These are phyloP conservation scores for Alternaria brassicicola DNA, from an alignment of 2,329 filamentous ascomycete species.

Conservation along the genomic window DNA sequence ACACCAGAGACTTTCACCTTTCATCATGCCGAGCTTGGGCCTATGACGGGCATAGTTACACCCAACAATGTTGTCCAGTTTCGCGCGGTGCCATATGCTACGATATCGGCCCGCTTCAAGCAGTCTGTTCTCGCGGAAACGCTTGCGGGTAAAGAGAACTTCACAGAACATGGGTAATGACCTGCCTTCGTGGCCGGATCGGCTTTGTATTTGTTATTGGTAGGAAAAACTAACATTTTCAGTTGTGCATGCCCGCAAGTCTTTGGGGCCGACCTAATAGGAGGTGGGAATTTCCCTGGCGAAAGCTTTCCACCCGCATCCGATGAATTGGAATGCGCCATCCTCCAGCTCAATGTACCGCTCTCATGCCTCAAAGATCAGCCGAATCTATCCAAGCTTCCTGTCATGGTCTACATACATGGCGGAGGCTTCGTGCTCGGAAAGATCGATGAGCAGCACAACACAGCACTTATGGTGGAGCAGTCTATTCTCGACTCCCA, in stretches of 20 bases:
- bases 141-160: slow-evolving; percentile 12
- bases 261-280: slow-evolving; percentile 2
- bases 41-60: slow-evolving; percentile 23
- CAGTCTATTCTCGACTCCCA: slow-evolving; percentile 28
- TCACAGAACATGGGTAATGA: slow-evolving; percentile 27
- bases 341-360: slow-evolving; percentile 34
- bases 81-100: slow-evolving; percentile 30
- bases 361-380: slow-evolving; percentile 13
- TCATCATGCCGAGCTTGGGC: slow-evolving; percentile 24
- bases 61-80: slow-evolving; percentile 36
- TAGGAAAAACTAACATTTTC: background rate
- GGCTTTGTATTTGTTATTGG: background rate
- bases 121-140: slow-evolving; percentile 18
- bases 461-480: slow-evolving; percentile 28
- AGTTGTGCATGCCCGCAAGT: slow-evolving; percentile 31
- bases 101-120: slow-evolving; percentile 30
- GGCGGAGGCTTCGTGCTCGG: slow-evolving; percentile 57
- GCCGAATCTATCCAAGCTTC: slow-evolving; percentile 39
- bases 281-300: slow-evolving; percentile 22
- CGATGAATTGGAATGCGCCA: slow-evolving; percentile 26
- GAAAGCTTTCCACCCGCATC: slow-evolving; percentile 6
- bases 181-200: background rate
- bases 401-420: slow-evolving; percentile 60
- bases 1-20: slow-evolving; percentile 20
- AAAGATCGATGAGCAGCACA: slow-evolving; percentile 33